phyloP scores from a whole-genome alignment of 1,284 basidiomycete genomes.

The Vanrija humicola region DNA sequence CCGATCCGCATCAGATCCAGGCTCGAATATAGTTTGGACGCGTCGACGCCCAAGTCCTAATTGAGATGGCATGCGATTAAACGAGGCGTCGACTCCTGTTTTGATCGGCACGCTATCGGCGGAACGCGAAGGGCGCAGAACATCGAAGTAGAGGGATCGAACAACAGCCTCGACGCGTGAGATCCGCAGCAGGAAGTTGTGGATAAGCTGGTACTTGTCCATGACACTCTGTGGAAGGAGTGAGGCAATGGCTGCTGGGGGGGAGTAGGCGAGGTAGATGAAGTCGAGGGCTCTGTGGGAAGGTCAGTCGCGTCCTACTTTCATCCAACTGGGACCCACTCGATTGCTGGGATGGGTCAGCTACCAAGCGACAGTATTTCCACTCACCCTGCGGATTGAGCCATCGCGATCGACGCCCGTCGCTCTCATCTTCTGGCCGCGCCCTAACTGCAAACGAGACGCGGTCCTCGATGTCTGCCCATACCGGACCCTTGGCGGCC shows the following conservation, averaged over 20 bases:
- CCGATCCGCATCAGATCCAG: constrained; percentile 55
- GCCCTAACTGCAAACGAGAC: constrained; percentile 77
- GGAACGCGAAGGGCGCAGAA: constrained; percentile 12
- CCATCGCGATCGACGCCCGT: constrained; percentile 62
- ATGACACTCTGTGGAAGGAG: constrained; percentile 65
- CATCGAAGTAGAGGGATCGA: constrained; percentile 59
- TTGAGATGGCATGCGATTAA: constrained; percentile 3
- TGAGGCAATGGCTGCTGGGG: constrained; percentile 65
- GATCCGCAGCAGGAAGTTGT: constrained; percentile 70
- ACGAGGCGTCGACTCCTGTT: constrained; percentile 25
- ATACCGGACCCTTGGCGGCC: constrained; percentile 34
- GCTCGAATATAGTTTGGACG: constrained; percentile 52
- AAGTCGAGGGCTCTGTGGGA: constrained; percentile 72
- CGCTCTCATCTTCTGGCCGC: constrained; percentile 55
- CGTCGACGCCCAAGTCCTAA: constrained; percentile 8
- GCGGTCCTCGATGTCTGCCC: constrained; percentile 66
- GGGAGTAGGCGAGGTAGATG: constrained; percentile 77
- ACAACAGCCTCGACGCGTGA: constrained; percentile 71
- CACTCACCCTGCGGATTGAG: constrained; percentile 57
- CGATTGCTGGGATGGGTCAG: constrained; percentile 53
- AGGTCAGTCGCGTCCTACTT: not conserved
- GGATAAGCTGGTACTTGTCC: constrained; percentile 77
- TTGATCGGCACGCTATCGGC: constrained; percentile 13
- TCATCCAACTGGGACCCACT: constrained; percentile 52
- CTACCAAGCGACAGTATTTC: no score